Evolutionary conservation across 139 green algal genomes (phyloP).

Genomic region (Chlamydomonas sphaeroides): DNA sequence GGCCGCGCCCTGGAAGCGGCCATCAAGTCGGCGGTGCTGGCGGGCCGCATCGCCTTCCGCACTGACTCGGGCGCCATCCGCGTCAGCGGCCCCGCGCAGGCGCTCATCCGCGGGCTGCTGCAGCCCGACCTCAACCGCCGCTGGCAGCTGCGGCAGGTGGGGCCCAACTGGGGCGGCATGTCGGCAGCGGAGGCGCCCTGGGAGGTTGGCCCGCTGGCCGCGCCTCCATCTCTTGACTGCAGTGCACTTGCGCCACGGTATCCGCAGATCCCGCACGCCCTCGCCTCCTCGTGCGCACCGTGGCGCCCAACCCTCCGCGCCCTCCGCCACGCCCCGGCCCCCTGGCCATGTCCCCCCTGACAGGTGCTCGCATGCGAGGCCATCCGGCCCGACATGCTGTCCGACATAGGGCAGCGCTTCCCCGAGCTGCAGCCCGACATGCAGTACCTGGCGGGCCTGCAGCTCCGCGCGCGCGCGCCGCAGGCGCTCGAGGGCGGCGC

Average conservation of each 20-base stretch:
- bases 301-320: too few relatives aligned
- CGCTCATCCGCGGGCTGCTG: conserved; percentile 29
- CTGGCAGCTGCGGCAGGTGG: too few relatives aligned
- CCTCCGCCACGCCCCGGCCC: too few relatives aligned
- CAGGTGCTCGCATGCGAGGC: conserved; percentile 21
- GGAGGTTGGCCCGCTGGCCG: too few relatives aligned
- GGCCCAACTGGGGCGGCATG: too few relatives aligned
- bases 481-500: neutral
- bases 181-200: too few relatives aligned
- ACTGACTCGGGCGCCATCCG: neutral
- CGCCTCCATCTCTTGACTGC: too few relatives aligned
- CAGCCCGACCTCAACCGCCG: conserved; percentile 32
- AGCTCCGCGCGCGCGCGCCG: neutral
- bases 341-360: too few relatives aligned
- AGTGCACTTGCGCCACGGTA: too few relatives aligned
- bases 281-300: too few relatives aligned
- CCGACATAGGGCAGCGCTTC: neutral
- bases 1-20: conserved; percentile 14
- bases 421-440: conserved; percentile 28
- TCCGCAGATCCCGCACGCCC: too few relatives aligned
- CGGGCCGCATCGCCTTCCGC: conserved; percentile 13
- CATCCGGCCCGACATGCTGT: neutral
- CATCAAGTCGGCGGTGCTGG: conserved; percentile 22
- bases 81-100: neutral
- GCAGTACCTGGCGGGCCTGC: neutral